Conservation (phyloP, 306 rosid genomes). For the Spatholobus suberectus region DNA sequence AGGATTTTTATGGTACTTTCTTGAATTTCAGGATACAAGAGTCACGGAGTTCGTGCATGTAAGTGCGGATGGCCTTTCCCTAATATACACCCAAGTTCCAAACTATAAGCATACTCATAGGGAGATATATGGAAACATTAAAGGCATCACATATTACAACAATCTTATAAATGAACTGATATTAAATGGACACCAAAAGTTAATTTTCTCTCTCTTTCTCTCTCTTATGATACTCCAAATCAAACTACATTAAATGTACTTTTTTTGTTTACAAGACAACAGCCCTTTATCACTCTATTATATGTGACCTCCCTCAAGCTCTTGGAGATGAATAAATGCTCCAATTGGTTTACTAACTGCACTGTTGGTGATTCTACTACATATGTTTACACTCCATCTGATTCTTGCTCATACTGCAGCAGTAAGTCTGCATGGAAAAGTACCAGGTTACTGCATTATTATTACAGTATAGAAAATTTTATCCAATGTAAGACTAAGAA, state of each 20-base stretch:
- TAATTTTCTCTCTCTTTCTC: neutral
- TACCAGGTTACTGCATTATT: conserved; percentile 46
- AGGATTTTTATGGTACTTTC: too few relatives aligned
- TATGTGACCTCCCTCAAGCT: conserved; percentile 67
- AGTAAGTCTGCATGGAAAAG: conserved; percentile 50
- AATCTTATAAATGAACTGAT: conserved; percentile 60
- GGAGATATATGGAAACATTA: too few relatives aligned
- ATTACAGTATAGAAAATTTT: too few relatives aligned
- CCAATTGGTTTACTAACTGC: conserved; percentile 48
- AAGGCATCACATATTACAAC: conserved; percentile 67
- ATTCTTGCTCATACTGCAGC: conserved; percentile 74
- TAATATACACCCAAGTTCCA: too few relatives aligned
- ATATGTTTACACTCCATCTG: conserved; percentile 51
- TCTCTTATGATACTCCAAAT: neutral
- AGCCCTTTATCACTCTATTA: conserved; percentile 65
- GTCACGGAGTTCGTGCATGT: too few relatives aligned
- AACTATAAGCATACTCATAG: too few relatives aligned
- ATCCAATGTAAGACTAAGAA: too few relatives aligned
- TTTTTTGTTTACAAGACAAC: conserved; percentile 44
- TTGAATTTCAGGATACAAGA: too few relatives aligned
- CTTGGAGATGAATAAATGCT: conserved; percentile 61
- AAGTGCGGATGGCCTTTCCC: too few relatives aligned
- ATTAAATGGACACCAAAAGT: conserved; percentile 42
- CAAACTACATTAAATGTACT: neutral
- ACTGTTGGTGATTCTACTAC: conserved; percentile 53